Percentiles rank a stretch among this genome's conserved stretches.
phyloP scores from a whole-genome alignment of 306 rosid genomes.

The Vachellia collinsii region DNA sequence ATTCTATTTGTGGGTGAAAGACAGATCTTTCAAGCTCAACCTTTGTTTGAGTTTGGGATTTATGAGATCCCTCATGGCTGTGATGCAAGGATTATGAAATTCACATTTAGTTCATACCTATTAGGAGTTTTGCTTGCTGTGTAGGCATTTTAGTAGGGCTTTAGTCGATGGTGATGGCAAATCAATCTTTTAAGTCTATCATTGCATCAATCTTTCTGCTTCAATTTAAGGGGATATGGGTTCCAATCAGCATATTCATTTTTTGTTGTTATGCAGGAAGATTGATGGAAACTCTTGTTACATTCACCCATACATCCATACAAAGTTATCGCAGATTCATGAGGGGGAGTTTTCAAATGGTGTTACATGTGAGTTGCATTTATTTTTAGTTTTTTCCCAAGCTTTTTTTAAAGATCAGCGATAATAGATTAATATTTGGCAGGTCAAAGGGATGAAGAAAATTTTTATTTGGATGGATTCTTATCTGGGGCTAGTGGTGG shows the following conservation, averaged over 20 bases:
- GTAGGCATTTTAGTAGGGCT: neutral
- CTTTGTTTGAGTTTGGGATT: neutral
- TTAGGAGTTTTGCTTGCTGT: neutral
- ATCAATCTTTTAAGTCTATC: neutral
- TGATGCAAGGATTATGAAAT: neutral
- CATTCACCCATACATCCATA: constrained; percentile 64
- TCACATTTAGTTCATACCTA: neutral
- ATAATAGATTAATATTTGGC: constrained; percentile 44
- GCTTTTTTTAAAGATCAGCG: constrained; percentile 31
- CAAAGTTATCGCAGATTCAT: constrained; percentile 54
- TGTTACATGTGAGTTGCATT: constrained; percentile 44
- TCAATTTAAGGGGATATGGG: constrained; percentile 1
- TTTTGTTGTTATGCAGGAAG: constrained; percentile 55
- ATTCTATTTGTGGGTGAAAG: neutral
- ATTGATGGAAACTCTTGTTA: constrained; percentile 49
- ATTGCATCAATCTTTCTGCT: neutral
- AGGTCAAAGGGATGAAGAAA: constrained; percentile 55
- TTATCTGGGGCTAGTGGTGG: constrained; percentile 47
- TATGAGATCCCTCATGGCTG: neutral
- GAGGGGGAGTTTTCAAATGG: constrained; percentile 46
- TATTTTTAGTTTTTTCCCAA: constrained; percentile 22
- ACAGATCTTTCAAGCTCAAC: neutral
- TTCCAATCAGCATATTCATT: constrained; percentile 25
- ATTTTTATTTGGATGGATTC: constrained; percentile 49
- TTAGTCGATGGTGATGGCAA: no score